Evolutionary conservation across 1,284 basidiomycete species (phyloP).

Genomic region (Austroboletus olivaceoglutinosus): DNA sequence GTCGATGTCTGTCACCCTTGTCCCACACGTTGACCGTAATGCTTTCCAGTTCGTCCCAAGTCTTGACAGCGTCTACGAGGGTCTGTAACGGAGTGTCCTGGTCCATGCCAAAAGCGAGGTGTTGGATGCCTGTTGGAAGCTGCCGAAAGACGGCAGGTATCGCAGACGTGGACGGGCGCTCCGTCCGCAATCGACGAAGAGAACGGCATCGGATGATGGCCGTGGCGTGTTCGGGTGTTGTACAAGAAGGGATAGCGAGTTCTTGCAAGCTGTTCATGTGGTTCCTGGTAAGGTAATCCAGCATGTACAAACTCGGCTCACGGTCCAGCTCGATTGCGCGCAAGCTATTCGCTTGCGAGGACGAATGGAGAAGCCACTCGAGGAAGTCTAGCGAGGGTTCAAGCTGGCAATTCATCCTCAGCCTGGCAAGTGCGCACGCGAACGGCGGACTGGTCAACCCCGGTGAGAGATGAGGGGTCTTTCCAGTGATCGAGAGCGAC

Average conservation of each 20-base stretch:
- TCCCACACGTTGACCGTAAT: conserved; percentile 50
- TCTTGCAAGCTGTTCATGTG: conserved; percentile 50
- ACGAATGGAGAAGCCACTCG: conserved; percentile 64
- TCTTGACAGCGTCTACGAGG: conserved; percentile 50
- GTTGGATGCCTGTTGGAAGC: conserved; percentile 49
- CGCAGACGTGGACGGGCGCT: conserved; percentile 43
- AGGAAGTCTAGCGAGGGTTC: conserved; percentile 59
- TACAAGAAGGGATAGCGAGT: conserved; percentile 55
- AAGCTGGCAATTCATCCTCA: conserved; percentile 61
- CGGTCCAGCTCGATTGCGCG: conserved; percentile 54
- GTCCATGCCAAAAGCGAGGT: conserved; percentile 58
- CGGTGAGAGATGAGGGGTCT: conserved; percentile 50
- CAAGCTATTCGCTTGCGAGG: conserved; percentile 43
- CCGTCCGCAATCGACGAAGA: conserved; percentile 53
- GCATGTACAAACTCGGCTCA: conserved; percentile 50
- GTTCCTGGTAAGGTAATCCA: conserved; percentile 51
- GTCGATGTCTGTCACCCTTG: conserved; percentile 45
- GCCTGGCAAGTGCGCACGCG: conserved; percentile 45
- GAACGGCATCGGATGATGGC: conserved; percentile 47
- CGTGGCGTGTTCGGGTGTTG: conserved; percentile 45
- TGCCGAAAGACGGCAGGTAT: conserved; percentile 44
- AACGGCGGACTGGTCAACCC: conserved; percentile 43
- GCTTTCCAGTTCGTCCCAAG: conserved; percentile 38
- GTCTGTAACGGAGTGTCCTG: conserved; percentile 51
- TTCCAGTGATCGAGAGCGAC: conserved; percentile 58